Percentiles rank a stretch among this genome's conserved stretches.
Evolutionary conservation across 2,329 filamentous ascomycete genomes (phyloP).

Genomic region (Rhinocladiella similis): DNA sequence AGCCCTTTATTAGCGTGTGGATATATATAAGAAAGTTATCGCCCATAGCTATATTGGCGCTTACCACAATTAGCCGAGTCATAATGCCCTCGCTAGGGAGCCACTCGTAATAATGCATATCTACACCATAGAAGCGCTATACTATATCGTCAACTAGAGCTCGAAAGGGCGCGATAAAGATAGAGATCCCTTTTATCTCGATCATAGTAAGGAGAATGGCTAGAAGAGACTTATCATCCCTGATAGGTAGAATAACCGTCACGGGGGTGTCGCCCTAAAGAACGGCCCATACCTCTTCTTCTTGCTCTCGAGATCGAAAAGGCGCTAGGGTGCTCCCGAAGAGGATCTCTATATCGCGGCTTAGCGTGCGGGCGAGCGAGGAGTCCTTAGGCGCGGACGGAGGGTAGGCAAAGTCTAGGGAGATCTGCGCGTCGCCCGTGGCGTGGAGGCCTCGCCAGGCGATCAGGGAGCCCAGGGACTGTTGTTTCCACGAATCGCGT

Average conservation of each 20-base stretch:
- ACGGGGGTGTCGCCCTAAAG: background rate
- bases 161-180: background rate
- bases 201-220: background rate
- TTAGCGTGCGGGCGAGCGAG: too few species aligned
- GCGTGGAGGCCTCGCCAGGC: too few species aligned
- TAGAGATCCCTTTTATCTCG: background rate
- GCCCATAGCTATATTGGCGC: background rate
- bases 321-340: too few species aligned
- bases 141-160: background rate
- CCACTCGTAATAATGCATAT: background rate
- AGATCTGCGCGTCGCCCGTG: too few species aligned
- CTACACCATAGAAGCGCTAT: background rate
- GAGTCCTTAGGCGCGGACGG: too few species aligned
- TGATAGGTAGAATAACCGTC: background rate
- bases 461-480: too few species aligned
- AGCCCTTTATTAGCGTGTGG: background rate
- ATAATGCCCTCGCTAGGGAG: background rate
- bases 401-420: too few species aligned
- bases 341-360: background rate
- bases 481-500: too few species aligned
- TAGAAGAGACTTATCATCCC: background rate
- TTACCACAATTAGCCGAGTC: background rate
- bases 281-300: background rate
- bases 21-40: too few species aligned
- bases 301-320: background rate